These are phyloP conservation scores for Boletus barrowsii DNA, from an alignment of 768 basidiomycete genomes.

Conservation along the genomic window DNA sequence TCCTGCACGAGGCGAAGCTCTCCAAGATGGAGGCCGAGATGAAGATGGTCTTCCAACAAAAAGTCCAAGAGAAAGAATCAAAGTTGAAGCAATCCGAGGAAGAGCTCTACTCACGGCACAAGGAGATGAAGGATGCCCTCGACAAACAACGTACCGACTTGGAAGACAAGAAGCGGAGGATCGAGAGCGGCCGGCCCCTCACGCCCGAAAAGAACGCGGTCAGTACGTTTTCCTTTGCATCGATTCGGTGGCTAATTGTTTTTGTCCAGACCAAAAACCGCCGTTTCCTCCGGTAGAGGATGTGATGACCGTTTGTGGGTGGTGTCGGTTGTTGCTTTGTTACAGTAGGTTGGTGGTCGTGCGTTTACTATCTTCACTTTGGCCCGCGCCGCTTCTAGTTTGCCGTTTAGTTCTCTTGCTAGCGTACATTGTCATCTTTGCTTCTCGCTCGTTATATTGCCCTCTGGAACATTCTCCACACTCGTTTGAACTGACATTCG, in stretches of 20 bases:
- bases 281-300: constrained; percentile 35
- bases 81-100: constrained; percentile 99
- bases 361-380: constrained; percentile 22
- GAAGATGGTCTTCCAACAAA: constrained; percentile 99
- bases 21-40: constrained; percentile 99
- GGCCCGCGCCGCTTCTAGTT: constrained; percentile 37
- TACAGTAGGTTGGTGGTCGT: constrained; percentile 30
- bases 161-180: constrained; percentile 96
- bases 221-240: constrained; percentile 32
- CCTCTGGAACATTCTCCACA: constrained; percentile 50
- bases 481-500: constrained; percentile 60
- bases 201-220: constrained; percentile 92
- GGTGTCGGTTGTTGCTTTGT: constrained; percentile 26
- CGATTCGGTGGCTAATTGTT: constrained; percentile 5
- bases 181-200: constrained; percentile 91
- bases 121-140: constrained; percentile 99
- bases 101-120: constrained; percentile 96
- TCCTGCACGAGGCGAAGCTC: constrained; percentile 94
- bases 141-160: constrained; percentile 95
- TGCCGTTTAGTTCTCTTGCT: constrained; percentile 37
- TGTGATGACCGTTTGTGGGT: constrained; percentile 3
- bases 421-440: constrained; percentile 40
- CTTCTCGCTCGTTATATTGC: constrained; percentile 30
- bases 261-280: constrained; percentile 33
- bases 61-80: constrained; percentile 98